Conservation (phyloP, 2,329 filamentous ascomycete species). For the Rutstroemia sp. region DNA sequence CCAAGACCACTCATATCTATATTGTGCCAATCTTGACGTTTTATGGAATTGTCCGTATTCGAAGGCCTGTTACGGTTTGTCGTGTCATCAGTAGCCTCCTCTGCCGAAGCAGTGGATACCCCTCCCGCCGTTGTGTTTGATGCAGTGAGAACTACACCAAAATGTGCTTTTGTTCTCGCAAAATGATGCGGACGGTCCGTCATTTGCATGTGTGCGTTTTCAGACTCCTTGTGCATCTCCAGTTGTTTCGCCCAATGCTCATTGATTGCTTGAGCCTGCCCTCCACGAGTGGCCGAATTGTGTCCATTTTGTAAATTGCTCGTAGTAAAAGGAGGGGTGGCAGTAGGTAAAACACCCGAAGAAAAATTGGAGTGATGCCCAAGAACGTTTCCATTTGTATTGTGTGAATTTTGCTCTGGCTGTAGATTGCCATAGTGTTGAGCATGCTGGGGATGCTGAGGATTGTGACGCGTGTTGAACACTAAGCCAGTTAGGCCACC, state of each 20-base stretch:
- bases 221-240: constrained; percentile 70
- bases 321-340: constrained; percentile 48
- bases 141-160: constrained; percentile 55
- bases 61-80: constrained; percentile 49
- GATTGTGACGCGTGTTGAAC: constrained; percentile 56
- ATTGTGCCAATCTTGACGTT: constrained; percentile 82
- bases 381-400: constrained; percentile 45
- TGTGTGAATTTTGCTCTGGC: constrained; percentile 48
- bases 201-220: constrained; percentile 65
- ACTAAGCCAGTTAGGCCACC: constrained; percentile 60
- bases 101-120: constrained; percentile 15
- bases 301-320: constrained; percentile 52
- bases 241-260: constrained; percentile 87
- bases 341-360: constrained; percentile 56
- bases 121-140: constrained; percentile 38
- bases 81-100: constrained; percentile 46
- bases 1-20: constrained; percentile 96
- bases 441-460: constrained; percentile 45
- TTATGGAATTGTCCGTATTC: constrained; percentile 58
- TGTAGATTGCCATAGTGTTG: constrained; percentile 57
- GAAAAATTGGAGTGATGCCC: constrained; percentile 55
- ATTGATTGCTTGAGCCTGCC: constrained; percentile 45
- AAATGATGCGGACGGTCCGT: constrained; percentile 59
- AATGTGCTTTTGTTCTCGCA: constrained; percentile 60
- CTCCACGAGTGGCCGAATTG: constrained; percentile 38